Conservation (phyloP, 2,329 filamentous ascomycete genomes). For the Aspergillus quadricinctus region DNA sequence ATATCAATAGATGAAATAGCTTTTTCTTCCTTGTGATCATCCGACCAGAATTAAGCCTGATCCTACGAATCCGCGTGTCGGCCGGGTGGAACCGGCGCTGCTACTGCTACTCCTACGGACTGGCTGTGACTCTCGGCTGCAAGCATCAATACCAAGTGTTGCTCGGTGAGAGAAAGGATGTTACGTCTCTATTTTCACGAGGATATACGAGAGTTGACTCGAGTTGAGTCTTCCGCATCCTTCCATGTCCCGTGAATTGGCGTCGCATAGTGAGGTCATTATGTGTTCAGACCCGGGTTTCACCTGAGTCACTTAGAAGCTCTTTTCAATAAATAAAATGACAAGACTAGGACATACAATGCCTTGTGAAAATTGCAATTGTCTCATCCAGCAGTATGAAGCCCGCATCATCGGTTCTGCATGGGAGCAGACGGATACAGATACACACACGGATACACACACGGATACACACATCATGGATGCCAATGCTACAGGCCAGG, state of each 20-base stretch:
- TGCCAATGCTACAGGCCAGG: neutral
- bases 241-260: neutral
- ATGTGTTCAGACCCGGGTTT: constrained; percentile 7
- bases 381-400: neutral
- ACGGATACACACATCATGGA: neutral
- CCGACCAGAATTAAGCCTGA: neutral
- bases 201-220: neutral
- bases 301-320: neutral
- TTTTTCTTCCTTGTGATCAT: neutral
- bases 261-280: constrained; percentile 10
- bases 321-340: neutral
- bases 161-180: constrained; percentile 1
- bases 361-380: no score
- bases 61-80: neutral
- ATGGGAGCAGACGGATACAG: neutral
- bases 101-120: no score
- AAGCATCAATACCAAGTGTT: no score
- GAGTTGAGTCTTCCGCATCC: no score
- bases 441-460: no score
- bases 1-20: neutral
- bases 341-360: neutral
- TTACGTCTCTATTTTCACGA: neutral
- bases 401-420: neutral
- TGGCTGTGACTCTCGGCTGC: no score
- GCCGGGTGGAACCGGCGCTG: no score